phyloP scores from a whole-genome alignment of 2,329 filamentous ascomycete species.

The Chrysosporium keratinophilum region DNA sequence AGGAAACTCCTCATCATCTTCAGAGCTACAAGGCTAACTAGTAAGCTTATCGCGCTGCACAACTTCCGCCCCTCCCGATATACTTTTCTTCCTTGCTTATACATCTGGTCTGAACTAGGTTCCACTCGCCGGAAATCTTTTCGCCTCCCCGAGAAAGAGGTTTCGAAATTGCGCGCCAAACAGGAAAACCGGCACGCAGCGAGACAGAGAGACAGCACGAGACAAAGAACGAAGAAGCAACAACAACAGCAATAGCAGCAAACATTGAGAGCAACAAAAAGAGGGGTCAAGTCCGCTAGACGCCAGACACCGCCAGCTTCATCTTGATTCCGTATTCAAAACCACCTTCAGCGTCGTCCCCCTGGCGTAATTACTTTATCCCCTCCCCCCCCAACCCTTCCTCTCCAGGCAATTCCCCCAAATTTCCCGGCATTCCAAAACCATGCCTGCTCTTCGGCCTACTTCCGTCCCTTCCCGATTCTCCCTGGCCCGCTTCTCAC shows the following conservation, averaged over 20 bases:
- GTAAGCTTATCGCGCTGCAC: neutral
- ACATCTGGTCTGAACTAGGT: neutral
- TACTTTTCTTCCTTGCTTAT: slow-evolving; percentile 6
- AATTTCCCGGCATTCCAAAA: slow-evolving; percentile 15
- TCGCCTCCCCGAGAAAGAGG: neutral
- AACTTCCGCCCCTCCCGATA: slow-evolving; percentile 1
- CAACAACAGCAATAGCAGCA: neutral
- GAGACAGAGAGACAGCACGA: neutral
- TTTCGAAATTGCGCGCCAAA: neutral
- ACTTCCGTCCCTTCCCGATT: slow-evolving; percentile 33
- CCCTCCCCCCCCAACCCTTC: slow-evolving; percentile 4
- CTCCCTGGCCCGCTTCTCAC: slow-evolving; percentile 22
- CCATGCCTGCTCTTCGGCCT: slow-evolving; percentile 31
- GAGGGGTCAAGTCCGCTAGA: neutral
- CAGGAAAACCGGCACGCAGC: neutral
- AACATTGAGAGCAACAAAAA: neutral
- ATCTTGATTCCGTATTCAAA: neutral
- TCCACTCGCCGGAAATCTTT: slow-evolving; percentile 4
- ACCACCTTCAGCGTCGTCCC: neutral
- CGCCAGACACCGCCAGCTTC: slow-evolving; percentile 4
- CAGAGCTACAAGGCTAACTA: neutral
- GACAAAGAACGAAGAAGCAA: neutral
- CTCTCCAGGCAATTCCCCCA: neutral
- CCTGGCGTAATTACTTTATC: neutral
- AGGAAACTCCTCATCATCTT: neutral